These are phyloP conservation scores for Neltuma alba DNA, from an alignment of 306 rosid species.

Conservation along the genomic window DNA sequence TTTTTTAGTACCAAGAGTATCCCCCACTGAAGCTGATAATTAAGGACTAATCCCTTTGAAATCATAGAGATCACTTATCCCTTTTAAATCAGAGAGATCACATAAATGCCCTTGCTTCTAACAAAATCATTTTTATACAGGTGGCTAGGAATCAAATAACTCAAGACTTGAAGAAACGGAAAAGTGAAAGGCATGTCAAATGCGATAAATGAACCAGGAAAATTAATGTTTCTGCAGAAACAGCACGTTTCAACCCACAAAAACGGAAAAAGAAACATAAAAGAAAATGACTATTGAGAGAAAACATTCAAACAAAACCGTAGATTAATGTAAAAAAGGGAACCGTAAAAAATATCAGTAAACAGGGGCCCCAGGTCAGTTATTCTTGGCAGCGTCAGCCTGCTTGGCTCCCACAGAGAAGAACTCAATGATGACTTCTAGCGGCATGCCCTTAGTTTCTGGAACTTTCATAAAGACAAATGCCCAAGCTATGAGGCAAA, in stretches of 20 bases:
- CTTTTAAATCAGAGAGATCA: too few relatives aligned
- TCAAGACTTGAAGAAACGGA: neutral
- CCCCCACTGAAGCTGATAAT: too few relatives aligned
- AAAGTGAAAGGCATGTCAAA: conserved; percentile 1
- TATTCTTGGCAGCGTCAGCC: conserved; percentile 42
- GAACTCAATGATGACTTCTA: conserved; percentile 91
- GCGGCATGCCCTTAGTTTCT: conserved; percentile 98
- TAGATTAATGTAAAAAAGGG: conserved; percentile 23
- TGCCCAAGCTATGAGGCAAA: conserved; percentile 74
- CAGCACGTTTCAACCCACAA: conserved; percentile 17
- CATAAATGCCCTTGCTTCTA: neutral
- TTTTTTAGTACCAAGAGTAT: neutral
- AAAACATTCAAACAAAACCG: conserved; percentile 7
- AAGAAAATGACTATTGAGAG: neutral
- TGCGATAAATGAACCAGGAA: conserved; percentile 27
- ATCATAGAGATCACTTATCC: too few relatives aligned
- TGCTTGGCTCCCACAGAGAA: conserved; percentile 90
- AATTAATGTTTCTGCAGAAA: conserved; percentile 28
- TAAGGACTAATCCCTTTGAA: too few relatives aligned
- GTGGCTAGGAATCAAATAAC: neutral
- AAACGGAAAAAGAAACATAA: neutral
- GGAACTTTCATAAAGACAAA: conserved; percentile 87
- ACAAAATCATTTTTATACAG: neutral
- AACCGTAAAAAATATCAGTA: conserved; percentile 36
- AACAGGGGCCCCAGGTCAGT: conserved; percentile 28